Base-by-base conservation (phyloP, 768 basidiomycete species). In the Termitomyces sp. region DNA sequence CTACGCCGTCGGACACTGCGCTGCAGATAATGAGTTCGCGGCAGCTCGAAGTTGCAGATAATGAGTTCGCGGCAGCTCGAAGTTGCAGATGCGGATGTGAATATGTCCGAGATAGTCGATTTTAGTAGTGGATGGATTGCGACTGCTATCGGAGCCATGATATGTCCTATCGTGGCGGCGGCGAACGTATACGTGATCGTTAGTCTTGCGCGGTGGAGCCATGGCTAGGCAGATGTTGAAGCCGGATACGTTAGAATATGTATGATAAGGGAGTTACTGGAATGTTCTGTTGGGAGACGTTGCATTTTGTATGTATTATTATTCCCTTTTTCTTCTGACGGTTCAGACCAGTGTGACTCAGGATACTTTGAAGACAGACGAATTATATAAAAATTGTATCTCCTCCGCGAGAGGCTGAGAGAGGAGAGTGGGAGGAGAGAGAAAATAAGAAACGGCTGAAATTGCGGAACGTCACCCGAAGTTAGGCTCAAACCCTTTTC, bases 141-240 rank as follows among this genome's bases (percentile, higher is more conserved):
- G 39, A 84, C 76, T 16, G 59, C 60, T 5, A 34, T 88, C 16
- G 89, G 85, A 4, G 80, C 73, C 59, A 16, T 72, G 18, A 83
- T 93, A 32, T 93, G 87, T 79, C 63, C 86, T 12, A 62, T 92
- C 5, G 76, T 94, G 24, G 68, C 87, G 8, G 72, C 81, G 8
- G 93, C 92, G 27, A 93, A 95, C 64, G 65, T 82, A 32, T 95
- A 94, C 68, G 91, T 88, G 5, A 77, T 95, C 57, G 78, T 85
- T 12, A 79, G 79, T 39, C 72, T 93, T 43, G 81, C 58, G 20
- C 52, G 52, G 12, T 26, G 39, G 14, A 53, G 39, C 20, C 18
- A 36, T 12, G 33, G 32, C 16, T 50, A 46, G 20, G n/a, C 13
- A 7, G 49, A 22, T 36, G 49, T 6, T 5, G 4, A 30, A 22